phyloP scores from a whole-genome alignment of 352 stramenopile genomes.

The Globisporangium parvum region DNA sequence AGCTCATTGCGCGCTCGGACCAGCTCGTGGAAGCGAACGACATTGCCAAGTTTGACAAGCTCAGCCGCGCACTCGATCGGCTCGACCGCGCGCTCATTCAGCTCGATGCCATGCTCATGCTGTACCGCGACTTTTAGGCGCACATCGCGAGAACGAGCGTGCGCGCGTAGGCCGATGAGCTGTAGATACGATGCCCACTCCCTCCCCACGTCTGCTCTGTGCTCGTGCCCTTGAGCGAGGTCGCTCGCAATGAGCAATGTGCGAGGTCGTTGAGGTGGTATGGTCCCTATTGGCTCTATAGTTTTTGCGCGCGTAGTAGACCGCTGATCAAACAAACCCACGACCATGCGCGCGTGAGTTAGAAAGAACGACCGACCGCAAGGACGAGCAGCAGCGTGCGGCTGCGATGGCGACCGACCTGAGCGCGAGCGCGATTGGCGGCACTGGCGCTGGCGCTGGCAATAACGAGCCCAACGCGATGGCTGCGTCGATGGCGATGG shows the following conservation, averaged over 20 bases:
- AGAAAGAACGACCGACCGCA: not conserved
- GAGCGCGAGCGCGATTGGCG: slow-evolving; percentile 40
- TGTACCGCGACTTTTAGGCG: slow-evolving; percentile 77
- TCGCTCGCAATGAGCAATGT: too few relatives aligned
- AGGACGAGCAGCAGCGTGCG: too few relatives aligned
- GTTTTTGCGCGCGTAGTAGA: too few relatives aligned
- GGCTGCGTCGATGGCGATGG: slow-evolving; percentile 8
- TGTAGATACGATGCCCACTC: too few relatives aligned
- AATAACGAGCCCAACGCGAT: slow-evolving; percentile 10
- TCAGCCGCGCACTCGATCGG: slow-evolving; percentile 79
- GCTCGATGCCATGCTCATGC: slow-evolving; percentile 84
- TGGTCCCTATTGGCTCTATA: too few relatives aligned
- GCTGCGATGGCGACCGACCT: slow-evolving; percentile 37
- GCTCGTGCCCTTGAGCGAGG: too few relatives aligned
- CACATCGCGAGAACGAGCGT: not conserved
- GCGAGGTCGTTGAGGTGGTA: too few relatives aligned
- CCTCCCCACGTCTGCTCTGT: too few relatives aligned
- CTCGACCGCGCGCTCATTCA: slow-evolving; percentile 80
- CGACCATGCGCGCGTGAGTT: not conserved
- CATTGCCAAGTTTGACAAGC: slow-evolving; percentile 82
- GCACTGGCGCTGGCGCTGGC: slow-evolving; percentile 21
- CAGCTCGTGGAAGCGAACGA: slow-evolving; percentile 84
- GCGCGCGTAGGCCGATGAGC: too few relatives aligned
- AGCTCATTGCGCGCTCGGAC: slow-evolving; percentile 83
- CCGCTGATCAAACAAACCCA: not conserved